A percentile compares a stretch with the other conserved stretches of the same genome.
Evolutionary conservation across 805 yeast genomes (phyloP).

Genomic region (Yueomyces sinensis): DNA sequence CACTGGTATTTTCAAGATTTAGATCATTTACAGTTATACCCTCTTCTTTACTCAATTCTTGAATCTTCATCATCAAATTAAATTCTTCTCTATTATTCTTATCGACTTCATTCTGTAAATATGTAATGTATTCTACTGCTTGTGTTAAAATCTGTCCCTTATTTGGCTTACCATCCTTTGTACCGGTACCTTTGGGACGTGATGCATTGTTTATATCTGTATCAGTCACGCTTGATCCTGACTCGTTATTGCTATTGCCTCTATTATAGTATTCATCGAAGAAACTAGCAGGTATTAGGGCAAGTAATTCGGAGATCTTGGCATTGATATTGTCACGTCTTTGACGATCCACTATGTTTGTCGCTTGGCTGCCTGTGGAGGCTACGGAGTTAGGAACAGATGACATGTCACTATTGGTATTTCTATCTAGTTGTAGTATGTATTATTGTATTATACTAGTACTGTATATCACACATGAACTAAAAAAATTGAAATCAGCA

Average conservation of each 20-base stretch:
- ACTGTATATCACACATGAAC: too few relatives aligned
- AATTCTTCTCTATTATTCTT: conserved; percentile 68
- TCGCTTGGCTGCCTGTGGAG: conserved; percentile 10
- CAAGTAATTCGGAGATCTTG: conserved; percentile 38
- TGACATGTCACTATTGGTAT: conserved; percentile 4
- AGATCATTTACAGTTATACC: conserved; percentile 30
- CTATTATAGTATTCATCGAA: conserved; percentile 26
- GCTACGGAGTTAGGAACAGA: conserved; percentile 9
- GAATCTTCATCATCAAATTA: conserved; percentile 49
- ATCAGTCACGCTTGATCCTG: neutral
- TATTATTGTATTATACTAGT: too few relatives aligned
- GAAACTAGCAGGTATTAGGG: conserved; percentile 31
- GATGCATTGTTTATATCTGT: conserved; percentile 1
- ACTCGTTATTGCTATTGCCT: conserved; percentile 1
- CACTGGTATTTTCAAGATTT: conserved; percentile 54
- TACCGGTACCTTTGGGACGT: conserved; percentile 39
- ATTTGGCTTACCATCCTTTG: conserved; percentile 75
- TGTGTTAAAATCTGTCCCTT: conserved; percentile 71
- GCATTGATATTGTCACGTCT: conserved; percentile 47
- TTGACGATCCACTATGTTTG: conserved; percentile 26
- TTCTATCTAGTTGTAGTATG: too few relatives aligned
- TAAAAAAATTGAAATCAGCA: too few relatives aligned
- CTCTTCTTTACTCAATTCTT: conserved; percentile 35
- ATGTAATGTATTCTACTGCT: conserved; percentile 58
- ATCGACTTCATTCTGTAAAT: conserved; percentile 60